phyloP scores from a whole-genome alignment of 2,329 filamentous ascomycete genomes.

The Plectosphaerella sp. region DNA sequence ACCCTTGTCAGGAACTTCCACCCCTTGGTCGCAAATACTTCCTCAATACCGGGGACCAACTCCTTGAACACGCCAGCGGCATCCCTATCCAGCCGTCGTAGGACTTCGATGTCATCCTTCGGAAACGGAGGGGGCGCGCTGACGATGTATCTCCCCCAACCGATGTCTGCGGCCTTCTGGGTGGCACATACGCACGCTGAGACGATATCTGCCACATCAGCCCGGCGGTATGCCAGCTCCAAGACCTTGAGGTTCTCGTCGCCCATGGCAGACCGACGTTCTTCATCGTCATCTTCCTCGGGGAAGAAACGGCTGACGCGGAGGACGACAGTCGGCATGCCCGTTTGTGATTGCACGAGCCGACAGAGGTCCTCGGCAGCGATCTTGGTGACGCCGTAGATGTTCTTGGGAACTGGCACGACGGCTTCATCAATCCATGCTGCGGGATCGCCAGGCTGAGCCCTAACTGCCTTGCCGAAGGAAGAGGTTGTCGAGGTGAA shows the following conservation, averaged over 20 bases:
- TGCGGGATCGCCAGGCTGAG: slow-evolving; percentile 27
- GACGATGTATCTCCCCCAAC: slow-evolving; percentile 37
- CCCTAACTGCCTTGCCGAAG: slow-evolving; percentile 35
- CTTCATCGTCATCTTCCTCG: slow-evolving; percentile 40
- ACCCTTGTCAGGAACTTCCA: slow-evolving; percentile 33
- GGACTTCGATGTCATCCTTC: slow-evolving; percentile 18
- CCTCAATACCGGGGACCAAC: slow-evolving; percentile 19
- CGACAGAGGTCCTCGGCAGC: slow-evolving; percentile 43
- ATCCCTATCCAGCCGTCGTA: slow-evolving; percentile 26
- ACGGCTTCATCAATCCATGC: slow-evolving; percentile 40
- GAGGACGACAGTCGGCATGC: slow-evolving; percentile 36
- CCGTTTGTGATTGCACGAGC: slow-evolving; percentile 31
- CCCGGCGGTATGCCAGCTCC: slow-evolving; percentile 40
- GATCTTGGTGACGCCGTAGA: slow-evolving; percentile 43
- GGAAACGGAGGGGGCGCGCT: slow-evolving; percentile 36
- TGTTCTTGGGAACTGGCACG: slow-evolving; percentile 38
- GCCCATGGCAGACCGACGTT: slow-evolving; percentile 25
- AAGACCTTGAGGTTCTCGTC: slow-evolving; percentile 43
- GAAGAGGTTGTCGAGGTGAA: slow-evolving; percentile 43
- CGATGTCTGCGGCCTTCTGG: slow-evolving; percentile 22
- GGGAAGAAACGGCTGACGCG: slow-evolving; percentile 46
- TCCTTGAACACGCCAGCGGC: slow-evolving; percentile 23
- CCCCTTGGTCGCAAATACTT: slow-evolving; percentile 22
- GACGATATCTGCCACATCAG: slow-evolving; percentile 39
- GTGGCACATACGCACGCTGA: slow-evolving; percentile 33